These are phyloP conservation scores for Morella rubra DNA, from an alignment of 306 rosid genomes.

Conservation along the genomic window DNA sequence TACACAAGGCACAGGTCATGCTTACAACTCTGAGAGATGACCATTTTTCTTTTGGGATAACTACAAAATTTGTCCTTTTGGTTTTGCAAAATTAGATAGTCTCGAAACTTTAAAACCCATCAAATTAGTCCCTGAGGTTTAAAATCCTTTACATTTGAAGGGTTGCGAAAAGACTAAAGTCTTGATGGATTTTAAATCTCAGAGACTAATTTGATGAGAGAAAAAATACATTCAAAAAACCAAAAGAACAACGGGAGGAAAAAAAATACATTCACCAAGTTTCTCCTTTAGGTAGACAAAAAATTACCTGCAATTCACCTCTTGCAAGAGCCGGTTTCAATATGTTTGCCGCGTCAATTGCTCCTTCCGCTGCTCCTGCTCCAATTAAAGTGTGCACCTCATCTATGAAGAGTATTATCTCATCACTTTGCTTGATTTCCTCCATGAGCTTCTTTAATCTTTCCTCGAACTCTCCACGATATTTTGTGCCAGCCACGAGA, in stretches of 20 bases:
- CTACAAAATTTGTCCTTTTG: no score
- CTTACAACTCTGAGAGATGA: background rate
- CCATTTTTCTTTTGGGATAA: background rate
- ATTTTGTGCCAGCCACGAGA: conserved; percentile 96
- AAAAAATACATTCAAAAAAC: background rate
- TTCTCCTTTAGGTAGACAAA: background rate
- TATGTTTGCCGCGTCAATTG: conserved; percentile 94
- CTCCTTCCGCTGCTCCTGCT: conserved; percentile 99
- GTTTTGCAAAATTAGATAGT: no score
- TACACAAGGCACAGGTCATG: background rate
- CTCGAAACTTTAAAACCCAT: no score
- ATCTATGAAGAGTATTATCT: conserved; percentile 85
- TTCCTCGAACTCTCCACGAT: conserved; percentile 99
- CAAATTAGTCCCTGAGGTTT: no score
- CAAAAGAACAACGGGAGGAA: no score
- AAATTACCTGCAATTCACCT: conserved; percentile 91
- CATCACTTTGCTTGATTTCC: conserved; percentile 95
- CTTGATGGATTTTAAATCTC: background rate
- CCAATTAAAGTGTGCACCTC: conserved; percentile 96
- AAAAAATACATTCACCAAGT: conserved; percentile 8
- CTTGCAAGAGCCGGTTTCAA: conserved; percentile 95
- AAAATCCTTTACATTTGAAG: no score
- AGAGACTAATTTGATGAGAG: background rate
- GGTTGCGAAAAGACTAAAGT: no score
- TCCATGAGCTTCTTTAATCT: conserved; percentile 94